Conservation (phyloP, 176 grass and related monocot species). For the Triticum turgidum region DNA sequence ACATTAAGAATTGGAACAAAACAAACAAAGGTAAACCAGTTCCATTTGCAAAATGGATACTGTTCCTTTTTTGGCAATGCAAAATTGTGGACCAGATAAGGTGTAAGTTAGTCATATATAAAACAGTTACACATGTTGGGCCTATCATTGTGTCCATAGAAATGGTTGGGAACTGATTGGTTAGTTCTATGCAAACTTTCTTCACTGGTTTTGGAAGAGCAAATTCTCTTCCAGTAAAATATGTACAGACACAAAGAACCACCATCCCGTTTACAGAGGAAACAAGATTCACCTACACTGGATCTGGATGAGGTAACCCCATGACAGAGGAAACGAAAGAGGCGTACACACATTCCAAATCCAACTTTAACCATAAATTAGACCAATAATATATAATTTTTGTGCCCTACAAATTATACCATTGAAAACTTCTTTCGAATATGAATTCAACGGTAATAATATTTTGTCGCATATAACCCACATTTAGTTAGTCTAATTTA, state of each 20-base stretch:
- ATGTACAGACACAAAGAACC: background rate
- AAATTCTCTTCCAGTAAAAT: background rate
- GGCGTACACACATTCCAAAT: no score
- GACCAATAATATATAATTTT: no score
- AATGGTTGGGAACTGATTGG: background rate
- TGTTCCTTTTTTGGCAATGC: background rate
- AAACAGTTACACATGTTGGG: background rate
- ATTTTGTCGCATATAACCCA: no score
- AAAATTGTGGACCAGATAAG: background rate
- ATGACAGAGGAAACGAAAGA: no score
- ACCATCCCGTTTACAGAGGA: background rate
- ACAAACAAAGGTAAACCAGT: background rate
- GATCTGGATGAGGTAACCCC: no score
- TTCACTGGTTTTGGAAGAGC: background rate
- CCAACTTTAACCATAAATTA: no score
- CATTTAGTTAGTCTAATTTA: no score
- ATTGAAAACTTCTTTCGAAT: no score
- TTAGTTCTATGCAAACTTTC: background rate
- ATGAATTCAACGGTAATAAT: no score
- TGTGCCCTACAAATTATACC: no score
- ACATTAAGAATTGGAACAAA: background rate
- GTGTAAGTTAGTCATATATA: background rate
- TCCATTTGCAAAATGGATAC: background rate
- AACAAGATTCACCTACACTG: background rate
- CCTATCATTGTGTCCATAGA: background rate